Evolutionary conservation across 2,329 filamentous ascomycete species (phyloP), one percentile per base, ranked within the genome.

Genomic region (Trichoderma oligosporum): DNA sequence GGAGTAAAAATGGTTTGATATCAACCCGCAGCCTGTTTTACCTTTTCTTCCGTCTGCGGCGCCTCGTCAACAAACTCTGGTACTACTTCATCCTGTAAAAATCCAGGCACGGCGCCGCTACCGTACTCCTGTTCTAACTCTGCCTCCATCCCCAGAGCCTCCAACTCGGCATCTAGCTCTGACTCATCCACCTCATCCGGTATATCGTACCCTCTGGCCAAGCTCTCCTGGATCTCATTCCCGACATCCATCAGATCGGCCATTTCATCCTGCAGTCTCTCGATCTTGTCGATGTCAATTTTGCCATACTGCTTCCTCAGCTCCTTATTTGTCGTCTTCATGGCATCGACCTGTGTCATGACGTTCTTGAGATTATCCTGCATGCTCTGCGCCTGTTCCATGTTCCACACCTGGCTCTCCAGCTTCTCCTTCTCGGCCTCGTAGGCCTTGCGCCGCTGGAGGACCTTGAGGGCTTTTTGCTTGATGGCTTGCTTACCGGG

Each of bases 301-400:
- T 97, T 97, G 65, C 93, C 93, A 70, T 97, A 97, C 78, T 97
- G 93, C 73, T 90, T 89, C 70, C 86, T 86, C 62, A 99, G 82
- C 67, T 91, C 87, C 77, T 96, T 96, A 67, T 94, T 96, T 22
- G 93, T 97, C 1, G 88, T 91, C 82, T 97, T 95, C 84, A 99
- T 93, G 9, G 93, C 92, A 71, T 97, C 93, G 42, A 97, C 92
- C 25, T 94, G 97, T 16, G 91, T 95, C 92, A 97, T 97, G 62
- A 94, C 93, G 73, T 97, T 97, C 73, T 95, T 94, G 53, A 99
- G 82, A 70, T 97, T 97, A 76, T 97, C 93, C 77, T 96, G 91
- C 93, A 97, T 97, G 82, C 92, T 95, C 71, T 89, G 88, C 3
- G 93, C 92, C 75, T 97, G 92, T 76, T 97, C 92, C 92, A 99